Evolutionary conservation across 2,329 filamentous ascomycete species (phyloP).

Genomic region (Juglanconis sp.): DNA sequence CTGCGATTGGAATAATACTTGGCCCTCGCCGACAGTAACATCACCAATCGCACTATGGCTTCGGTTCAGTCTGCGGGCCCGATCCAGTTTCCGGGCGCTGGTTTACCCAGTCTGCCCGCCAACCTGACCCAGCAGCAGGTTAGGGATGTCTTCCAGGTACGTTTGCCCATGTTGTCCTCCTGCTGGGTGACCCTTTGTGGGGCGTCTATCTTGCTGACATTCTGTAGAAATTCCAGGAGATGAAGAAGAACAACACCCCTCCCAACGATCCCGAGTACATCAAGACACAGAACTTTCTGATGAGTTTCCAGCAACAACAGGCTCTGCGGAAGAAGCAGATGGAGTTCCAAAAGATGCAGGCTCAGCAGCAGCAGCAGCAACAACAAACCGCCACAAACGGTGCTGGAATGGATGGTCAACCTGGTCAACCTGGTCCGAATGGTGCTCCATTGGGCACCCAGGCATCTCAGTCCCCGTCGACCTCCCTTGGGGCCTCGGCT

Average conservation of each 20-base stretch:
- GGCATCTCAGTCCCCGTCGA: slow-evolving; percentile 32
- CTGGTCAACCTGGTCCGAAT: slow-evolving; percentile 36
- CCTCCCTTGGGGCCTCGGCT: slow-evolving; percentile 36
- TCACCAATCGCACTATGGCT: slow-evolving; percentile 57
- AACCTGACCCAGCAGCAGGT: slow-evolving; percentile 74
- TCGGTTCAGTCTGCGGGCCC: slow-evolving; percentile 72
- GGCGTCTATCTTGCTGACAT: slow-evolving; percentile 31
- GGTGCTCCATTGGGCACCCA: slow-evolving; percentile 33
- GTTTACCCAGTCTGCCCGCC: slow-evolving; percentile 47
- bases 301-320: slow-evolving; percentile 53
- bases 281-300: slow-evolving; percentile 74
- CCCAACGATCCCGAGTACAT: slow-evolving; percentile 82
- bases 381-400: slow-evolving; percentile 51
- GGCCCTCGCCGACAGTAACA: slow-evolving; percentile 21
- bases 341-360: slow-evolving; percentile 21
- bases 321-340: slow-evolving; percentile 23
- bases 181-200: not conserved
- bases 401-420: slow-evolving; percentile 21
- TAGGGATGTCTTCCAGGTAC: slow-evolving; percentile 69
- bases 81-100: slow-evolving; percentile 62
- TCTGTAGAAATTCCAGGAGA: slow-evolving; percentile 78
- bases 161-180: slow-evolving; percentile 21
- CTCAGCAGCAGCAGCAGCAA: slow-evolving; percentile 45
- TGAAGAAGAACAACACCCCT: slow-evolving; percentile 81
- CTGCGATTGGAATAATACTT: slow-evolving; percentile 34